Evolutionary conservation across 257 asterid genomes (phyloP).

Genomic region (Solanum bukasovii): DNA sequence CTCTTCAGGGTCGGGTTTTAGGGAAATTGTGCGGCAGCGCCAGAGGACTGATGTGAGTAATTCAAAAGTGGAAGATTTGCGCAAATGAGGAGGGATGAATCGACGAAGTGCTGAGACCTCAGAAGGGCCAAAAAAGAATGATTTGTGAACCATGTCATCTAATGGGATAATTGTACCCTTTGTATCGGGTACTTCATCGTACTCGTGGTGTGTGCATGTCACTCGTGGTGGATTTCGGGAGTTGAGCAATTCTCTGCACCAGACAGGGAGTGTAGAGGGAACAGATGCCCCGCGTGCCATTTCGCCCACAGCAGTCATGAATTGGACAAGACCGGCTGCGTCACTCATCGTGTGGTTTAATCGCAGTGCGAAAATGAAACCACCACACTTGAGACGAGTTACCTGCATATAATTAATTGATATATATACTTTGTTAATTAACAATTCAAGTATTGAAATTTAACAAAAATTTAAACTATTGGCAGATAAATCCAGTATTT

Average conservation of each 20-base stretch:
- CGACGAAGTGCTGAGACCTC: slow-evolving; percentile 39
- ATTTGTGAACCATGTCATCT: slow-evolving; percentile 29
- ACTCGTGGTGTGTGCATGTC: slow-evolving; percentile 34
- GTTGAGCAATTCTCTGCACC: slow-evolving; percentile 45
- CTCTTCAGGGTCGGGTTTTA: slow-evolving; percentile 18
- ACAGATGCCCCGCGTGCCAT: slow-evolving; percentile 39
- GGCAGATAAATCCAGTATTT: too few species aligned
- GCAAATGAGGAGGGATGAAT: slow-evolving; percentile 26
- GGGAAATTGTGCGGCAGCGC: slow-evolving; percentile 21
- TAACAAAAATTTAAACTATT: neutral
- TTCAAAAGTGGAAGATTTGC: slow-evolving; percentile 22
- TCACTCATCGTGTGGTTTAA: slow-evolving; percentile 64
- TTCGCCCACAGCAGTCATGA: slow-evolving; percentile 51
- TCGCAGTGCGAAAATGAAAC: slow-evolving; percentile 50
- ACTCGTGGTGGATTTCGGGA: slow-evolving; percentile 36
- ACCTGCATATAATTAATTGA: slow-evolving; percentile 21
- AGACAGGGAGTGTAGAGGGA: slow-evolving; percentile 40
- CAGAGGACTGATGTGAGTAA: slow-evolving; percentile 21
- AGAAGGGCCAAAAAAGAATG: slow-evolving; percentile 39
- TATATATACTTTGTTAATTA: neutral
- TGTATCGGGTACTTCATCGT: slow-evolving; percentile 39
- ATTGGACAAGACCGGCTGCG: slow-evolving; percentile 49
- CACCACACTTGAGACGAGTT: slow-evolving; percentile 59
- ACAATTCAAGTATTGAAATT: neutral
- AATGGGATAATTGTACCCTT: slow-evolving; percentile 30